Conservation (phyloP, 306 rosid species). For the Pyrus betulifolia region DNA sequence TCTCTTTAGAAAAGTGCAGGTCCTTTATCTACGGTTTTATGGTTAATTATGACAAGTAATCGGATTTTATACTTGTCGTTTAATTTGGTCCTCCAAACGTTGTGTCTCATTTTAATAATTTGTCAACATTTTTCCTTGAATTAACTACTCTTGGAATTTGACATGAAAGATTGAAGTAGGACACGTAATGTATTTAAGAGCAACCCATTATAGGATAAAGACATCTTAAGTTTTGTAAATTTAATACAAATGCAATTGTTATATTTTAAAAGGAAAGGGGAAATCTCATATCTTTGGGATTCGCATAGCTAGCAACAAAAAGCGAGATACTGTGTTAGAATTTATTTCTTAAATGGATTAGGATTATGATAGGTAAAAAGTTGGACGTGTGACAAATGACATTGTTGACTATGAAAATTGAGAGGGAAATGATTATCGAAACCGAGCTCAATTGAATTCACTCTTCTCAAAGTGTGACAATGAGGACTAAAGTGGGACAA, state of each 20-base stretch:
- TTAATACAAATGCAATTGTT: neutral
- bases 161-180: neutral
- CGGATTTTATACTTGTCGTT: too few relatives aligned
- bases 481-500: too few relatives aligned
- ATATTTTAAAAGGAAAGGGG: too few relatives aligned
- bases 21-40: neutral
- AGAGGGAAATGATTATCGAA: neutral
- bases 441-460: neutral
- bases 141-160: neutral
- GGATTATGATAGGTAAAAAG: too few relatives aligned
- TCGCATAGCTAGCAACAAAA: neutral
- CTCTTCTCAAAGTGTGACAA: neutral
- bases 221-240: neutral
- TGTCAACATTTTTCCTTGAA: neutral
- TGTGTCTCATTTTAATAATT: neutral
- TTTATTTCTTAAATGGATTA: too few relatives aligned
- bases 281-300: neutral
- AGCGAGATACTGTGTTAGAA: too few relatives aligned
- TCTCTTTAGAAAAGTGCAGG: neutral
- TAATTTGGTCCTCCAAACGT: neutral
- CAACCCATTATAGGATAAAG: neutral
- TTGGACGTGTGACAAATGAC: neutral
- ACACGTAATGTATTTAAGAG: neutral
- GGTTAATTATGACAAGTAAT: too few relatives aligned
- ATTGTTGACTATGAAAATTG: neutral